A percentile compares a stretch with the other conserved stretches of the same genome.
Conservation (phyloP, 1,284 basidiomycete genomes). For the Ustilago cynodontis region DNA sequence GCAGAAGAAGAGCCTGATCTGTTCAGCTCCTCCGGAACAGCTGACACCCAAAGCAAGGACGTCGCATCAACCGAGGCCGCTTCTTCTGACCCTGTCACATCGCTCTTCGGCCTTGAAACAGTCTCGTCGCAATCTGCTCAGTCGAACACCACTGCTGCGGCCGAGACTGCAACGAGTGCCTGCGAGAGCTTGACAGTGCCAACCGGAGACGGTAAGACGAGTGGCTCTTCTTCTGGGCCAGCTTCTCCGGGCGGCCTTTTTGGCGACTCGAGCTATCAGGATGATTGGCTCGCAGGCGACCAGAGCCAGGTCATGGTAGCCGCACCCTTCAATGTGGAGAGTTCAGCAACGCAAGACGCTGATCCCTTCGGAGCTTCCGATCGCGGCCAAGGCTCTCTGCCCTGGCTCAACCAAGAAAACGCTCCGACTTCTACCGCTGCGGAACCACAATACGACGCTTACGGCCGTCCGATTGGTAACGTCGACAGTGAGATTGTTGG, state of each 20-base stretch:
- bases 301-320: constrained; percentile 4
- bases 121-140: constrained; percentile 5
- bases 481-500: constrained; percentile 15
- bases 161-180: neutral
- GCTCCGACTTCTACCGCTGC: neutral
- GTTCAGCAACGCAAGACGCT: neutral
- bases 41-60: neutral
- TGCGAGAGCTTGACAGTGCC: constrained; percentile 19
- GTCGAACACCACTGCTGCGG: neutral
- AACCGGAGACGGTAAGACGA: constrained; percentile 13
- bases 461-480: constrained; percentile 29
- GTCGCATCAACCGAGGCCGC: neutral
- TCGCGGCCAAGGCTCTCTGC: constrained; percentile 39
- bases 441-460: constrained; percentile 38
- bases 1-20: constrained; percentile 36
- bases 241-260: constrained; percentile 46
- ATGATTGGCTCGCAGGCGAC: constrained; percentile 47
- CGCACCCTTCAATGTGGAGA: constrained; percentile 1
- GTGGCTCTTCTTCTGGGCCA: constrained; percentile 24
- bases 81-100: constrained; percentile 18
- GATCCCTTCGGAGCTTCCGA: constrained; percentile 32
- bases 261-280: constrained; percentile 40
- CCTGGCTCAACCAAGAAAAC: constrained; percentile 30
- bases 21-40: constrained; percentile 23
- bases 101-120: constrained; percentile 24